Base-by-base conservation (phyloP, 202 grass and related monocot genomes). In the Carex sylvatica region DNA sequence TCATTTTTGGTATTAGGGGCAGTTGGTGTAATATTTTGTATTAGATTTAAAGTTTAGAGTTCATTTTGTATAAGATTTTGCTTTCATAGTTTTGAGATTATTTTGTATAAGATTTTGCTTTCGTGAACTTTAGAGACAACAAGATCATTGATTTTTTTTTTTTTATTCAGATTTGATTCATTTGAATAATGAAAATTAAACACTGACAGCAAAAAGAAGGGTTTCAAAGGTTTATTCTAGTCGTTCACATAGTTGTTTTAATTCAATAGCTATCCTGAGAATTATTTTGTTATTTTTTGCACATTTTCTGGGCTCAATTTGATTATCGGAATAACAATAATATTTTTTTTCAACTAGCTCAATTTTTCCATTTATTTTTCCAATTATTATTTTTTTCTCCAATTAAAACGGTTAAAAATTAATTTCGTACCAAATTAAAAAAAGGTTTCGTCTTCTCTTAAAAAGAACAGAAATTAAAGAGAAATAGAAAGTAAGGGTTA, bases 41-140 rank as follows among this genome's bases (percentile, higher is more conserved):
- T 47, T 11, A 47, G 9, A 47, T 47, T 47, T 47, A 47, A 47
- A 47, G 9, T 47, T 47, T 47, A 11, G 9, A 47, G 44, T 11
- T 47, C 9, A 47, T 47, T 47, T 47, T 47, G 9, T 11, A 11
- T 47, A 11, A 47, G 9, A 11, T 47, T 47, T 47, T 11, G 9
- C 44, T 47, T 47, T 47, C 44, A 47, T 47, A 47, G 36, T 49
- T 61, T 65, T 59, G 66, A 74, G 13, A 71, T 58, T 35, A 42
- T 74, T 53, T 30, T 71, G 62, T 80, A 6, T 30, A 51, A 65
- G 42, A 65, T 40, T 65, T 65, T 65, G 78, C 60, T 46, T 65
- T 80, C n/a, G 7, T 68, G 61, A 69, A 66, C 7, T 64, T 16
- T 82, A 69, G 42, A 40, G 38, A 40, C 38, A 66, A 52, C 16